Evolutionary conservation across 495 filamentous ascomycete genomes (phyloP).

Genomic region (Penicillium daleae): DNA sequence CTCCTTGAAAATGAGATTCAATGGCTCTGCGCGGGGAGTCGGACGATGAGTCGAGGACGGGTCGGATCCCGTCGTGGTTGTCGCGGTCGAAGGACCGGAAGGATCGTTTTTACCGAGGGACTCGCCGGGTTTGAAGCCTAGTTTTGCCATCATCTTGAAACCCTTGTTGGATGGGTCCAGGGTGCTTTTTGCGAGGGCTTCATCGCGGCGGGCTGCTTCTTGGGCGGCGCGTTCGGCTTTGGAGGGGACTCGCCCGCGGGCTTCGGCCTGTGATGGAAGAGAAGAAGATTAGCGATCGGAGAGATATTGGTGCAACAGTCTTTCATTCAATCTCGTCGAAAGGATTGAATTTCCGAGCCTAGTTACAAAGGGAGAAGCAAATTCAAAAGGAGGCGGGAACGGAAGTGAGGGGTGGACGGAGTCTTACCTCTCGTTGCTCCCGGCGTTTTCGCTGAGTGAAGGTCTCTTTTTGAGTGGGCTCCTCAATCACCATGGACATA

Average conservation of each 20-base stretch:
- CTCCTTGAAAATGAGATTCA: slow-evolving; percentile 73
- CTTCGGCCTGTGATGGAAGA: slow-evolving; percentile 41
- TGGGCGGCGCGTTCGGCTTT: slow-evolving; percentile 80
- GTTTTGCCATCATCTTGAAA: slow-evolving; percentile 92
- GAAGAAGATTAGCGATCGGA: neutral
- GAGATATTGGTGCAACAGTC: neutral
- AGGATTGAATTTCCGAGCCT: neutral
- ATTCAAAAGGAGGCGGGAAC: neutral
- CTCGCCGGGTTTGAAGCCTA: slow-evolving; percentile 80
- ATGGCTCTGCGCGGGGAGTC: slow-evolving; percentile 61
- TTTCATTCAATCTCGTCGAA: too few relatives aligned
- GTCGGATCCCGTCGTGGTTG: slow-evolving; percentile 1
- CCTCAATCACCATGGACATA: slow-evolving; percentile 65
- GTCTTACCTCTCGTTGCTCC: slow-evolving; percentile 56
- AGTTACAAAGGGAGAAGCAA: neutral
- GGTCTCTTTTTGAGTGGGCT: slow-evolving; percentile 57
- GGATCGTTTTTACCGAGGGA: slow-evolving; percentile 63
- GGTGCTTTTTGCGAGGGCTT: slow-evolving; percentile 71
- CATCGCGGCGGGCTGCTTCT: slow-evolving; percentile 71
- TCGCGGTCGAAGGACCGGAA: neutral
- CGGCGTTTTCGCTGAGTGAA: slow-evolving; percentile 60
- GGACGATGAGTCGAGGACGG: slow-evolving; percentile 7
- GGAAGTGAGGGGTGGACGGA: neutral
- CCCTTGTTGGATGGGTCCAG: slow-evolving; percentile 73
- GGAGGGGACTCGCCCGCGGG: slow-evolving; percentile 56